A percentile compares a stretch with the other conserved stretches of the same genome.
Conservation (phyloP, 208 protist genomes). For the Leishmania major region DNA sequence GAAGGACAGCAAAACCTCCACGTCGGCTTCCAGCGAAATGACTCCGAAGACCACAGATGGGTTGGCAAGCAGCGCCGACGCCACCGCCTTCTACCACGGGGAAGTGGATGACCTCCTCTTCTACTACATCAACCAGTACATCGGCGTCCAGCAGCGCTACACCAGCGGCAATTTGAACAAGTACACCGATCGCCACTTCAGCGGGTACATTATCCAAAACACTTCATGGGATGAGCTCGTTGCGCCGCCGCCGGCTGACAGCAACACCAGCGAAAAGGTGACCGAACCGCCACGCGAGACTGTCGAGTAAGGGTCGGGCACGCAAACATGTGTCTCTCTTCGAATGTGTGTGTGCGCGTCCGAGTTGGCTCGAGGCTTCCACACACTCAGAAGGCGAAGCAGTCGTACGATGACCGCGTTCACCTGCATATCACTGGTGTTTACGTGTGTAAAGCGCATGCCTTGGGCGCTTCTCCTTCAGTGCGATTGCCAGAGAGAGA, state of each 20-base stretch:
- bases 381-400: background rate
- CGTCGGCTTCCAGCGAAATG: background rate
- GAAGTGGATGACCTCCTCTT: slow-evolving; percentile 96
- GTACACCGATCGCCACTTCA: slow-evolving; percentile 87
- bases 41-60: background rate
- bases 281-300: background rate
- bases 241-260: slow-evolving; percentile 8
- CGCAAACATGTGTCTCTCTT: background rate
- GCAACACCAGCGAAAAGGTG: background rate
- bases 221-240: slow-evolving; percentile 76
- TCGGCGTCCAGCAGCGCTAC: slow-evolving; percentile 91
- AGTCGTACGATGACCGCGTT: background rate
- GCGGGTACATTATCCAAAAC: slow-evolving; percentile 80
- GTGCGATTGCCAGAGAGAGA: background rate
- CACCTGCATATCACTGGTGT: background rate
- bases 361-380: background rate
- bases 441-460: background rate
- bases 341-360: background rate
- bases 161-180: slow-evolving; percentile 37
- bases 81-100: slow-evolving; percentile 68
- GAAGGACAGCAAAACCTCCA: background rate
- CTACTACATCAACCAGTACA: slow-evolving; percentile 95
- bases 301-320: background rate
- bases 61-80: background rate
- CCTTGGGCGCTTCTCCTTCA: background rate